Evolutionary conservation across 2,329 filamentous ascomycete species (phyloP).

Genomic region (Xenoacremonium recifei): DNA sequence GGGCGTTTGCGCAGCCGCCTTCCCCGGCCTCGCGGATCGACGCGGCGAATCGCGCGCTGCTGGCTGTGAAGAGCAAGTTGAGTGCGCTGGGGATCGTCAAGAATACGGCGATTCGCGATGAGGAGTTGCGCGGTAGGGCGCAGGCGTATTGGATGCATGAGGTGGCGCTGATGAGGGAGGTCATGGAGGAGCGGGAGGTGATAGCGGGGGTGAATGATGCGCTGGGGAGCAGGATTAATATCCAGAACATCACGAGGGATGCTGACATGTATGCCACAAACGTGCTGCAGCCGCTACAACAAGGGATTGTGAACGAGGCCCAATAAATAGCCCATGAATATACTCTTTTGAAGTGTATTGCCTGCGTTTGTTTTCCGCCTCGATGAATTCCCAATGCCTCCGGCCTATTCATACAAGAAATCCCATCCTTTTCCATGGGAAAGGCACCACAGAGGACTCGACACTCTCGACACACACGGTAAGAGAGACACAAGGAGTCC

Average conservation of each 20-base stretch:
- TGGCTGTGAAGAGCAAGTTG: constrained; percentile 62
- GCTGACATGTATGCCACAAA: constrained; percentile 60
- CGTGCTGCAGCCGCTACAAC: constrained; percentile 34
- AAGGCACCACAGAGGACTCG: too few relatives aligned
- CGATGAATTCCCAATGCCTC: constrained; percentile 19
- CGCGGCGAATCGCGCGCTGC: constrained; percentile 52
- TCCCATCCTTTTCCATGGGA: constrained; percentile 10
- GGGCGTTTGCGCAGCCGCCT: constrained; percentile 66
- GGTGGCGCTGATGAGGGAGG: constrained; percentile 66
- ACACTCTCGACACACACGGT: too few relatives aligned
- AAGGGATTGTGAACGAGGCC: constrained; percentile 15
- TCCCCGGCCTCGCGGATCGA: constrained; percentile 67
- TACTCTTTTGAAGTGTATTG: constrained; percentile 5
- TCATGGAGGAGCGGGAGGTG: constrained; percentile 78
- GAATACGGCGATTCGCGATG: constrained; percentile 77
- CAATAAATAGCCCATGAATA: constrained; percentile 12
- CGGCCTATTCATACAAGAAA: constrained; percentile 26
- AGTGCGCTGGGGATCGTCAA: constrained; percentile 72
- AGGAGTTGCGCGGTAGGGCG: constrained; percentile 62
- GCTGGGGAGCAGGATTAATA: constrained; percentile 62
- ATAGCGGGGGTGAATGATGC: constrained; percentile 69
- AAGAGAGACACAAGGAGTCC: too few relatives aligned
- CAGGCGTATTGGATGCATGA: constrained; percentile 81
- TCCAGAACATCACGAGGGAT: constrained; percentile 58
- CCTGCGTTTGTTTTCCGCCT: too few relatives aligned